These are phyloP conservation scores for Saposhnikovia divaricata DNA, from an alignment of 129 eudicot species.

Conservation along the genomic window DNA sequence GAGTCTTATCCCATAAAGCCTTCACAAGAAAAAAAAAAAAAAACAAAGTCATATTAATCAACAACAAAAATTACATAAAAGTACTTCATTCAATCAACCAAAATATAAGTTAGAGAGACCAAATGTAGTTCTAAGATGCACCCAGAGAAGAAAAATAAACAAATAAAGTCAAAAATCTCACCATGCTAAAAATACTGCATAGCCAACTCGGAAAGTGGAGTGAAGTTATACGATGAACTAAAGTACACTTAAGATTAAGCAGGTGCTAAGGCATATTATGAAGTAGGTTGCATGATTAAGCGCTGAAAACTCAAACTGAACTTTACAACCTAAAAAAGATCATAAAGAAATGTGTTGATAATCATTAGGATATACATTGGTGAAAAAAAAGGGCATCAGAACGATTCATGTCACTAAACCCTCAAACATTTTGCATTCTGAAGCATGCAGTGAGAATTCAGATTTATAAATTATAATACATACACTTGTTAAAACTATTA, in stretches of 20 bases:
- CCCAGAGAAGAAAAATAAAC: background rate
- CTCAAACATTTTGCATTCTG: background rate
- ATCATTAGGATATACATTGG: background rate
- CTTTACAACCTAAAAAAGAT: background rate
- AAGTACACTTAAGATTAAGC: background rate
- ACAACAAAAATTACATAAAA: background rate
- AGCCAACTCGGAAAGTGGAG: background rate
- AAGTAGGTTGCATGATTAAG: background rate
- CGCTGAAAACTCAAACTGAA: background rate
- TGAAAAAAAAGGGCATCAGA: background rate
- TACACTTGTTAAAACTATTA: background rate
- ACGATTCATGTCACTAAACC: background rate
- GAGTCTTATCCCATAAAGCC: conserved; percentile 97
- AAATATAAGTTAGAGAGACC: background rate
- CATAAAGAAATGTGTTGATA: background rate
- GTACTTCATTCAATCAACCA: background rate
- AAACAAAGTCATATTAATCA: conserved; percentile 9
- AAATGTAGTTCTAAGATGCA: background rate
- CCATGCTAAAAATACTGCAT: background rate
- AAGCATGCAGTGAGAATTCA: background rate
- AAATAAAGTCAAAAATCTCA: background rate
- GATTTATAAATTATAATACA: background rate
- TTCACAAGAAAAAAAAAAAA: conserved; percentile 23
- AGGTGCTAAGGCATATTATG: background rate
- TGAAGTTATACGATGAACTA: background rate